Conservation (phyloP, 2,329 filamentous ascomycete genomes). For the Epichloe gansuensis region DNA sequence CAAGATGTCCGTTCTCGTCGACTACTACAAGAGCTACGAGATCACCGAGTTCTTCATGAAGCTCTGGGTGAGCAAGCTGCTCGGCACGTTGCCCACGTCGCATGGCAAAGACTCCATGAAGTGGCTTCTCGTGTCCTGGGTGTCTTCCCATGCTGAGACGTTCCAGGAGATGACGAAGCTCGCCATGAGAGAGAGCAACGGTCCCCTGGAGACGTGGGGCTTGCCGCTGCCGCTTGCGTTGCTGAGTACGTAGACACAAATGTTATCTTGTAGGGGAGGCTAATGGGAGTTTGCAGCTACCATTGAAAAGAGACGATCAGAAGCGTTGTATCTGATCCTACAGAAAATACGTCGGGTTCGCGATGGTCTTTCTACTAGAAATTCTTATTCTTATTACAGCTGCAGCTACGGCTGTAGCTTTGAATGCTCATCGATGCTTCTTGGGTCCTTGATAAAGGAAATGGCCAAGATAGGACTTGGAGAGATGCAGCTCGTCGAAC, state of each 20-base stretch:
- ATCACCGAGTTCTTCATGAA: constrained; percentile 24
- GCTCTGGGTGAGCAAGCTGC: not conserved
- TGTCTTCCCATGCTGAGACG: not conserved
- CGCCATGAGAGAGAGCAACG: not conserved
- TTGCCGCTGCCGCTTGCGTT: not conserved
- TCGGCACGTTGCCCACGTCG: not conserved
- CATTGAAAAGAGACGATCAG: not conserved
- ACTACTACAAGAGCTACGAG: constrained; percentile 29
- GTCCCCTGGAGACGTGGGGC: not conserved
- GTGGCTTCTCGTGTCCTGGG: not conserved
- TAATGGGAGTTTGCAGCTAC: not conserved
- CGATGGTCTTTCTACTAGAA: not conserved
- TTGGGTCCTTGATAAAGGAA: not conserved
- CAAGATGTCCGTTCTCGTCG: constrained; percentile 29
- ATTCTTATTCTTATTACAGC: too few relatives aligned
- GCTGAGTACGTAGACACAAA: not conserved
- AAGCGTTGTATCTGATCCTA: not conserved
- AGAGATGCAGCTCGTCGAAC: not conserved
- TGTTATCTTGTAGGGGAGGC: not conserved
- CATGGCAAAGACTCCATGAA: not conserved
- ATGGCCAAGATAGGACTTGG: not conserved
- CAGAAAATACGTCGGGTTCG: fast-evolving
- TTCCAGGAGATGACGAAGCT: not conserved
- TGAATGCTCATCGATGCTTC: not conserved
- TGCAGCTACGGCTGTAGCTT: not conserved